Percentiles rank a stretch among this genome's conserved stretches.
Conservation (phyloP, 768 basidiomycete species). For the Pleurotus ostreatus region DNA sequence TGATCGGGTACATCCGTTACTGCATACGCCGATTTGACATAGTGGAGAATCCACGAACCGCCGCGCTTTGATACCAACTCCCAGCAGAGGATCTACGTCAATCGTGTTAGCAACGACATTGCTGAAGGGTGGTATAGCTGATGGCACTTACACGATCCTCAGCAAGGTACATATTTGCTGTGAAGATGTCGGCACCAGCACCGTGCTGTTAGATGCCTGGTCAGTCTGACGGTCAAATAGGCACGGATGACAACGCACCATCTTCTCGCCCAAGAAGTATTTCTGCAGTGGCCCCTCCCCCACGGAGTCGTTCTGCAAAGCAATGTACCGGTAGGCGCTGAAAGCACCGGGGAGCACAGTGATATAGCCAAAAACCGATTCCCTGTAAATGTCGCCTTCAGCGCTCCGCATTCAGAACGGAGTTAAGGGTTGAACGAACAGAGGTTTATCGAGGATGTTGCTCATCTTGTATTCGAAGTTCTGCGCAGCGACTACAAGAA, state of each 20-base stretch:
- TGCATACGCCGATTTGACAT: constrained; percentile 92
- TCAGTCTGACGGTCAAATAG: not conserved
- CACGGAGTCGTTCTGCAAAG: constrained; percentile 76
- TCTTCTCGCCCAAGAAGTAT: constrained; percentile 96
- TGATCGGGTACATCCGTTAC: constrained; percentile 93
- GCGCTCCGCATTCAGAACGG: too few relatives aligned
- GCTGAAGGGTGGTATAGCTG: not conserved
- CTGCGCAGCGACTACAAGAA: constrained; percentile 67
- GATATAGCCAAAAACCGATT: constrained; percentile 90
- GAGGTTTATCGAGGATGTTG: constrained; percentile 89
- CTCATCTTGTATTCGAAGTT: constrained; percentile 96
- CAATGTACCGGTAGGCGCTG: constrained; percentile 88
- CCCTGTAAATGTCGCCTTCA: constrained; percentile 28
- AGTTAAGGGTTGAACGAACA: constrained; percentile 32
- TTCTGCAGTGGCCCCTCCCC: constrained; percentile 91
- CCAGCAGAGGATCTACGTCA: constrained; percentile 82
- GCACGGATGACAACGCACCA: constrained; percentile 44
- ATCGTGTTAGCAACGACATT: not conserved
- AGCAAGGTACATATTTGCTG: constrained; percentile 94
- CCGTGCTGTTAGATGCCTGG: constrained; percentile 47
- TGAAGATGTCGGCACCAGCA: constrained; percentile 86
- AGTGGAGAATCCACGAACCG: constrained; percentile 89
- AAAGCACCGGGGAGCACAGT: constrained; percentile 92
- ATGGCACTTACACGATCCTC: constrained; percentile 65
- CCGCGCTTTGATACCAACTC: constrained; percentile 95